These are phyloP conservation scores for Fusarium falciforme DNA, from an alignment of 2,329 filamentous ascomycete genomes.

Conservation along the genomic window DNA sequence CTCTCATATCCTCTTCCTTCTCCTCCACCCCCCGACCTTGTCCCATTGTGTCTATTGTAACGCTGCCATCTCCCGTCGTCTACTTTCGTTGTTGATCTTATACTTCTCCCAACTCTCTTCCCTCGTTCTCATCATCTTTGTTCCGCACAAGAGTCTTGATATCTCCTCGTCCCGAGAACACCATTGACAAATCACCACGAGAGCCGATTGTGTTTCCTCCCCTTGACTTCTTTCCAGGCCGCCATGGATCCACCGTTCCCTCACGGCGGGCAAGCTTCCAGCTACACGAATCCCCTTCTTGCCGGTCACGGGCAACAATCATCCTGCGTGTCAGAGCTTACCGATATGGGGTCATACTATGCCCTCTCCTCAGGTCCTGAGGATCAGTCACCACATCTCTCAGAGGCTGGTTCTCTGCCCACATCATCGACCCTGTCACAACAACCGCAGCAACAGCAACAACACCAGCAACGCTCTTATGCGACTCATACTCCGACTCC, in stretches of 20 bases:
- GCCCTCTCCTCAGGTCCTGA: constrained; percentile 37
- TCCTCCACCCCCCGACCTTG: constrained; percentile 28
- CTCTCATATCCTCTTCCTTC: constrained; percentile 17
- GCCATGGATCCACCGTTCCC: constrained; percentile 46
- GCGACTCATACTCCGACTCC: constrained; percentile 30
- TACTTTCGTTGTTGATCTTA: constrained; percentile 24
- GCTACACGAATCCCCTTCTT: constrained; percentile 47
- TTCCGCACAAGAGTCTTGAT: constrained; percentile 31
- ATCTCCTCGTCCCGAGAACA: constrained; percentile 28
- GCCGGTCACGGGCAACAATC: constrained; percentile 45
- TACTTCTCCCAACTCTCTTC: constrained; percentile 20
- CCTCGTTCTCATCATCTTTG: constrained; percentile 30
- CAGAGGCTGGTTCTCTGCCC: constrained; percentile 36
- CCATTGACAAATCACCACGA: constrained; percentile 36
- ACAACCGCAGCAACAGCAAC: constrained; percentile 23
- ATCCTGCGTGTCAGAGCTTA: constrained; percentile 41
- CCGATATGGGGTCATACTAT: constrained; percentile 42
- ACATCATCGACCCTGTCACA: constrained; percentile 35
- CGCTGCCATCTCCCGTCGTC: constrained; percentile 31
- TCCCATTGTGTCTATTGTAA: constrained; percentile 45
- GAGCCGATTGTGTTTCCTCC: constrained; percentile 35
- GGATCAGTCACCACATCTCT: constrained; percentile 36
- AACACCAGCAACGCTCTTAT: constrained; percentile 27
- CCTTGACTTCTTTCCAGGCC: constrained; percentile 25
- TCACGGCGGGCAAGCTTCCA: constrained; percentile 43